Base-by-base conservation (phyloP, 2,329 filamentous ascomycete genomes). In the Leptographium lundbergii region DNA sequence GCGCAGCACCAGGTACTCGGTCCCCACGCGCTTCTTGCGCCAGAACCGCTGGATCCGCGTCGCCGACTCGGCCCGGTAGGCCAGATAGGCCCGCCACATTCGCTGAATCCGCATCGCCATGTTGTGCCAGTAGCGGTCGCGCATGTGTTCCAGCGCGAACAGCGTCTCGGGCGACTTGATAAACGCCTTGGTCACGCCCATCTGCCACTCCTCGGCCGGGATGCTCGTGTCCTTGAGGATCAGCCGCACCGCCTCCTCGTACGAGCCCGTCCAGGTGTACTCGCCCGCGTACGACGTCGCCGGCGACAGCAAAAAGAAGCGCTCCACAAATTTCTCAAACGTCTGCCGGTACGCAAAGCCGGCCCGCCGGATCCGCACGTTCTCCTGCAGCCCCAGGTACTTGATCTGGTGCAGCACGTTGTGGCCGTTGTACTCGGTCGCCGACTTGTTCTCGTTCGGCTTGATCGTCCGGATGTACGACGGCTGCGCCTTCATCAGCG, bases 401-500 rank as follows among this genome's bases (percentile, higher is more conserved):
- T 99, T 97, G 80, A 97, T 90, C 71, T 99, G 94, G 78, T 99
- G 94, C 67, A 97, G 79, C 24, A 99, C 94, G 66, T 97, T 97
- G 34, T 85, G 84, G 24, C 82, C 81, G 66, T 96, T 96, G 72
- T 96, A 99, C 70, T 99, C 94, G 13, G 84, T 86, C 0, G 91
- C 87, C 3, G 91, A 96, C 73, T 97, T 99, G 77, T 96, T 97
- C 73, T 99, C 94, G 75, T 99, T 99, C 1, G 94, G 94, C 74
- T 99, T 99, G 76, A 99, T 97, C 0, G 94, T 99, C 70, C 94
- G 89, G 67, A 99, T 99, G 69, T 99, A 99, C 3, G 91, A 96
- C 1, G 94, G 94, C 66, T 94, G 89, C 59, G 91, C 92, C 74
- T 96, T 95, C 91, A 96, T 97, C 67, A 99, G 73, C 1, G 94